A percentile compares a stretch with the other conserved stretches of the same genome.
These are phyloP conservation scores for Xylaria scruposa DNA, from an alignment of 495 filamentous ascomycete genomes.

Conservation along the genomic window DNA sequence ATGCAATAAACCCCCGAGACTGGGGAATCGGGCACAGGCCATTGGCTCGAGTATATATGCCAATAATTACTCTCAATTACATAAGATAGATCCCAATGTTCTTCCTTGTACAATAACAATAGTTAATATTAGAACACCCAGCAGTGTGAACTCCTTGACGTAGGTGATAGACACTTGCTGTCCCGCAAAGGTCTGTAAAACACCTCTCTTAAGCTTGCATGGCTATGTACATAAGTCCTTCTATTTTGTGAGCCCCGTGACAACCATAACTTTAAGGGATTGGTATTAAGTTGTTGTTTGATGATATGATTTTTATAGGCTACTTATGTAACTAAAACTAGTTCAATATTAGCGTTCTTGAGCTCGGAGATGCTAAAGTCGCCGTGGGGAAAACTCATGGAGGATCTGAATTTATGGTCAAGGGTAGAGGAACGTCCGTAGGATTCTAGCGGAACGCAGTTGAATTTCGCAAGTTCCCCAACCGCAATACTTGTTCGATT, in stretches of 20 bases:
- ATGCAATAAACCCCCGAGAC: too few relatives aligned
- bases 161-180: not conserved
- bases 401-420: not conserved
- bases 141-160: not conserved
- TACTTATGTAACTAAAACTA: not conserved
- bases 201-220: not conserved
- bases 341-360: not conserved
- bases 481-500: not conserved
- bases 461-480: not conserved
- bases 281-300: not conserved
- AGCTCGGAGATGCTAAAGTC: not conserved
- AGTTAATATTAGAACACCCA: too few relatives aligned
- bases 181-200: not conserved
- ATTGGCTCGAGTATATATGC: too few relatives aligned
- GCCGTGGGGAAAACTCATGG: not conserved
- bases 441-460: not conserved
- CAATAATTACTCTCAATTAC: too few relatives aligned
- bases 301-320: not conserved
- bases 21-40: too few relatives aligned
- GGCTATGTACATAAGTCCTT: too few relatives aligned
- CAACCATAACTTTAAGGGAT: not conserved
- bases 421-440: not conserved
- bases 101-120: too few relatives aligned
- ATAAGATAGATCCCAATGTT: too few relatives aligned
- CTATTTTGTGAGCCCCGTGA: not conserved